Base-by-base conservation (phyloP, 495 filamentous ascomycete genomes). In the Talaromyces borbonicus region DNA sequence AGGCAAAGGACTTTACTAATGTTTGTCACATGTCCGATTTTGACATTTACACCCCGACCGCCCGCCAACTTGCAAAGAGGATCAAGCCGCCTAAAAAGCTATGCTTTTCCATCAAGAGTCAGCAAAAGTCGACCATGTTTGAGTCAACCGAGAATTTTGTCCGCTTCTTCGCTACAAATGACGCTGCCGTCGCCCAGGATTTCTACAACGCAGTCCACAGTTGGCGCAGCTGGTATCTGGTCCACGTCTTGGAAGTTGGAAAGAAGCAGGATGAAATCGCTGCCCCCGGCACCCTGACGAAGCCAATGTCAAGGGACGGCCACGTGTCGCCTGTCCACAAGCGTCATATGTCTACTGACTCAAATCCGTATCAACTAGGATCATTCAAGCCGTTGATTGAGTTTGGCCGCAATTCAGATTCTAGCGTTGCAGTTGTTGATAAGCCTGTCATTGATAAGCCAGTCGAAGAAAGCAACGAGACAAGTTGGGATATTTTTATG, bases 11-110 rank as follows among this genome's bases (percentile, higher is more conserved):
- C 40, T 57, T 65, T 8, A 60, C 69, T 0, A 83, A 77, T 49
- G 68, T 92, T 24, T 96, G 93, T 57, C 86, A 94, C 60, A 61
- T 98, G 11, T 87, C 89, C 8, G 92, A 96, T 59, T 98, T 90
- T 54, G 92, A 98, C 53, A 84, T 95, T 31, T 95, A 95, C 61
- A 76, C 71, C 6, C 83, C 86, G 8, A 82, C 75, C 3, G 70
- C 79, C 30, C 73, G 75, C 11, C 77, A 84, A 27, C 64, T 78
- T 43, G 75, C 77, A 30, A 75, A 80, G 46, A 70, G 60, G 12
- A 64, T 90, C 46, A 84, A 77, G 51, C 81, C 84, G 1, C 86
- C 86, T 0, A 90, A 87, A 54, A 82, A 80, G 55, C 69, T 81
- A 45, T 95, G 87, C 60, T 90, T 83, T 56, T 90, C 87, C 3